These are phyloP conservation scores for Linderniella brevidens DNA, from an alignment of 257 asterid species.

Conservation along the genomic window DNA sequence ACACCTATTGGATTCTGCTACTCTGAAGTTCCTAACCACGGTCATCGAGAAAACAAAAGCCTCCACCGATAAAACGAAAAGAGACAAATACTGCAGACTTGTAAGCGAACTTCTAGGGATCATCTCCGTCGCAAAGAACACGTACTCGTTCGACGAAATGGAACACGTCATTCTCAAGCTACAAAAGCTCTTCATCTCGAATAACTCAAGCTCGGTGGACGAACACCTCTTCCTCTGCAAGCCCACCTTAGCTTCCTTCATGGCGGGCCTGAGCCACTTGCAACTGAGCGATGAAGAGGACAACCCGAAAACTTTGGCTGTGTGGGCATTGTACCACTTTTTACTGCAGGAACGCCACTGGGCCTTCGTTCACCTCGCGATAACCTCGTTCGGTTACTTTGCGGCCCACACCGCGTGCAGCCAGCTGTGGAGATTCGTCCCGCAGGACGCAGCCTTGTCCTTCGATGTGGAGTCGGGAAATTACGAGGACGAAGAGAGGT, in stretches of 20 bases:
- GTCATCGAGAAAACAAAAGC: conserved; percentile 42
- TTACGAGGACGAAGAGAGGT: conserved; percentile 56
- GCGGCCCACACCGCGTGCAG: conserved; percentile 67
- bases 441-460: conserved; percentile 79
- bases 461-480: conserved; percentile 58
- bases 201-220: conserved; percentile 29
- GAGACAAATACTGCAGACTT: conserved; percentile 38
- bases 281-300: conserved; percentile 42
- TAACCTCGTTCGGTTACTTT: conserved; percentile 67
- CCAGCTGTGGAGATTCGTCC: conserved; percentile 83
- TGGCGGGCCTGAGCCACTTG: conserved; percentile 74
- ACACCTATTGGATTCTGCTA: conserved; percentile 63
- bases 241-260: conserved; percentile 61
- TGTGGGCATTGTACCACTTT: conserved; percentile 73
- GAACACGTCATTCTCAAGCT: conserved; percentile 69
- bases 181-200: conserved; percentile 55
- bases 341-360: conserved; percentile 71
- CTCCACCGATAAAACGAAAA: conserved; percentile 25
- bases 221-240: conserved; percentile 39
- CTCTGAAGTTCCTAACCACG: conserved; percentile 46
- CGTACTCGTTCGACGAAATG: conserved; percentile 56
- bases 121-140: conserved; percentile 47
- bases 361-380: conserved; percentile 71
- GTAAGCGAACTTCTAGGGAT: conserved; percentile 64
- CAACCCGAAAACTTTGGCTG: conserved; percentile 37